Conservation (phyloP, 257 asterid genomes). For the Ehretia macrophylla region DNA sequence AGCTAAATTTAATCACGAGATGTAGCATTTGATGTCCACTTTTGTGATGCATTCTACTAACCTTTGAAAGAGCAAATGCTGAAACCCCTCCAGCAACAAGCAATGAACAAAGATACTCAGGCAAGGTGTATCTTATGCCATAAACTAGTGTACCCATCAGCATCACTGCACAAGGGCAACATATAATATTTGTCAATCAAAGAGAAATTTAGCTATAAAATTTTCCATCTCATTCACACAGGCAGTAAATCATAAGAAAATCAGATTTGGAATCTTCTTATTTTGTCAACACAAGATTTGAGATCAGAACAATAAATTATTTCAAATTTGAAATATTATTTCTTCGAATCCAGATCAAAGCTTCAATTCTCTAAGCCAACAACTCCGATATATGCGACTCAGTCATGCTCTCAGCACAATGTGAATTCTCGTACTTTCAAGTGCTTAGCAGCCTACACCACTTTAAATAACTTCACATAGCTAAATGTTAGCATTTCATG, state of each 20-base stretch:
- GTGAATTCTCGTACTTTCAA: too few species aligned
- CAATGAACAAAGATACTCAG: constrained; percentile 83
- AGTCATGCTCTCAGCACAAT: too few species aligned
- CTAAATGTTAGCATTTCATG: too few species aligned
- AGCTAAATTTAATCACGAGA: background rate
- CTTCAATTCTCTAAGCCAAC: background rate
- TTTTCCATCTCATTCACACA: background rate
- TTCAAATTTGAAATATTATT: too few species aligned
- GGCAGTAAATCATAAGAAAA: background rate
- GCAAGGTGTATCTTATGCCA: constrained; percentile 81
- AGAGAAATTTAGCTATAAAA: background rate
- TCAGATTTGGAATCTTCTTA: background rate
- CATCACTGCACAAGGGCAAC: constrained; percentile 70
- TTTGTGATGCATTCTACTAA: constrained; percentile 12
- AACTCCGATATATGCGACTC: too few species aligned
- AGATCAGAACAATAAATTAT: too few species aligned
- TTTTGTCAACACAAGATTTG: background rate
- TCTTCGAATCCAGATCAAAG: background rate
- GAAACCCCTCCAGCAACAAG: constrained; percentile 99
- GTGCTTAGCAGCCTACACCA: too few species aligned
- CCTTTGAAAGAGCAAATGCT: constrained; percentile 86
- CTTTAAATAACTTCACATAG: too few species aligned
- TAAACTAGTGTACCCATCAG: constrained; percentile 92
- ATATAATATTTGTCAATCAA: background rate
- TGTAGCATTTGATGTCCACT: background rate